Evolutionary conservation across 2,329 filamentous ascomycete species (phyloP).

Genomic region (Chaetomium olivaceum): DNA sequence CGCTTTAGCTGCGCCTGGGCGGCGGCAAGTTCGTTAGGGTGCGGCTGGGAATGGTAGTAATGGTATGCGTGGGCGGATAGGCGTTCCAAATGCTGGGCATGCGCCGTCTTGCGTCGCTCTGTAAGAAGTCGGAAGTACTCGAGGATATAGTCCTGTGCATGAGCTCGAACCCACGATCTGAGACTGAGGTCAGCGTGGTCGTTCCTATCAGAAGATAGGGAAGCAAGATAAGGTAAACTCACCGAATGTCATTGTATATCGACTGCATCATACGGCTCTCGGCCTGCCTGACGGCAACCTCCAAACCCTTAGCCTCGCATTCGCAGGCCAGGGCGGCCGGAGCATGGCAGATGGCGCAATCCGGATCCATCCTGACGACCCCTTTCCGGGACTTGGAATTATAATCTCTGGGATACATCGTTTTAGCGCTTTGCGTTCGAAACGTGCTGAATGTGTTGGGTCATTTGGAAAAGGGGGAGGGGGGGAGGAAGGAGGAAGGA

Average conservation of each 20-base stretch:
- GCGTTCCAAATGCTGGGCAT: constrained; percentile 56
- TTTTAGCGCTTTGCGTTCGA: constrained; percentile 35
- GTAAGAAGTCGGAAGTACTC: constrained; percentile 64
- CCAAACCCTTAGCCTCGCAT: constrained; percentile 66
- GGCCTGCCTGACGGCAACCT: constrained; percentile 62
- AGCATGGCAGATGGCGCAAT: constrained; percentile 66
- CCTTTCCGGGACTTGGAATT: constrained; percentile 48
- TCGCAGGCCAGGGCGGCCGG: constrained; percentile 61
- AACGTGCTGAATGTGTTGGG: constrained; percentile 2
- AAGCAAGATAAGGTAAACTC: constrained; percentile 31
- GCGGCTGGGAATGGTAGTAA: constrained; percentile 58
- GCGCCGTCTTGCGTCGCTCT: constrained; percentile 60
- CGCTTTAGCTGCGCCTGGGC: constrained; percentile 68
- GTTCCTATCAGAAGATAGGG: not conserved
- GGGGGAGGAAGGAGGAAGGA: not conserved
- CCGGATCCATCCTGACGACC: constrained; percentile 65
- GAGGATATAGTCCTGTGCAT: constrained; percentile 68
- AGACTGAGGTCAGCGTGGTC: constrained; percentile 20
- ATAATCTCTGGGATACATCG: constrained; percentile 53
- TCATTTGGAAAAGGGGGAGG: constrained; percentile 16
- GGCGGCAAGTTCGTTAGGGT: constrained; percentile 62
- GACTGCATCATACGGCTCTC: constrained; percentile 64
- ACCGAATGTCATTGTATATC: constrained; percentile 66
- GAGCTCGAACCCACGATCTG: constrained; percentile 64
- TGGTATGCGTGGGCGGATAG: constrained; percentile 57